These are phyloP conservation scores for Prunus kanzakura DNA, from an alignment of 306 rosid species.

Conservation along the genomic window DNA sequence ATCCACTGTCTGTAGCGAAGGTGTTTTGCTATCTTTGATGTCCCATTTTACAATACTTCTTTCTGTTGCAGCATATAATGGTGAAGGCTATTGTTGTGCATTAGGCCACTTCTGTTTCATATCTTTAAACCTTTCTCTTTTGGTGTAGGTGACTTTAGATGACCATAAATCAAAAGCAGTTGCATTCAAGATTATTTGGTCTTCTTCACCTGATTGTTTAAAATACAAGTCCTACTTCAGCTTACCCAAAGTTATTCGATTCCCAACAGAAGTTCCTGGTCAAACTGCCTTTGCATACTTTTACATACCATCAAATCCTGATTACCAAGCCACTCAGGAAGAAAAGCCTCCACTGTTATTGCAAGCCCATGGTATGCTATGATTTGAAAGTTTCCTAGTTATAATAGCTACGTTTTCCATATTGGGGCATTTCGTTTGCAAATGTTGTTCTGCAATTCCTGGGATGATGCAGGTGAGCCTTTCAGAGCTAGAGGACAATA, in stretches of 20 bases:
- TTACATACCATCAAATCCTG: constrained; percentile 74
- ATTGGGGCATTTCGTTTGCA: not conserved
- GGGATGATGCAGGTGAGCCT: not conserved
- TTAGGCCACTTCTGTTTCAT: not conserved
- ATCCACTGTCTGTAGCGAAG: constrained; percentile 81
- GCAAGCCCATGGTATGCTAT: constrained; percentile 75
- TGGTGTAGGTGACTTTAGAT: constrained; percentile 61
- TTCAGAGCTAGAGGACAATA: not conserved
- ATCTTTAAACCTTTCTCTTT: not conserved
- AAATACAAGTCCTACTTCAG: constrained; percentile 66
- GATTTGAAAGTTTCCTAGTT: constrained; percentile 8
- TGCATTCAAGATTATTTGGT: constrained; percentile 66
- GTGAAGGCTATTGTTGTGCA: not conserved
- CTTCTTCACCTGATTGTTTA: constrained; percentile 76
- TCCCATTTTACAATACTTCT: not conserved
- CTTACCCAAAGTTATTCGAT: constrained; percentile 75
- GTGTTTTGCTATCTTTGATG: constrained; percentile 27
- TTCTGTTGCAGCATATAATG: not conserved
- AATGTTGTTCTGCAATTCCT: not conserved
- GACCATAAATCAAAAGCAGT: constrained; percentile 51
- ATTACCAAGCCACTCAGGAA: constrained; percentile 52
- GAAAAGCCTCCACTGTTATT: constrained; percentile 88
- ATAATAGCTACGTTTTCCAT: not conserved
- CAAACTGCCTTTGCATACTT: constrained; percentile 89
- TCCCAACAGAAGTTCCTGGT: constrained; percentile 89